These are phyloP conservation scores for Penicillium sp. DNA, from an alignment of 2,329 filamentous ascomycete genomes.

Conservation along the genomic window DNA sequence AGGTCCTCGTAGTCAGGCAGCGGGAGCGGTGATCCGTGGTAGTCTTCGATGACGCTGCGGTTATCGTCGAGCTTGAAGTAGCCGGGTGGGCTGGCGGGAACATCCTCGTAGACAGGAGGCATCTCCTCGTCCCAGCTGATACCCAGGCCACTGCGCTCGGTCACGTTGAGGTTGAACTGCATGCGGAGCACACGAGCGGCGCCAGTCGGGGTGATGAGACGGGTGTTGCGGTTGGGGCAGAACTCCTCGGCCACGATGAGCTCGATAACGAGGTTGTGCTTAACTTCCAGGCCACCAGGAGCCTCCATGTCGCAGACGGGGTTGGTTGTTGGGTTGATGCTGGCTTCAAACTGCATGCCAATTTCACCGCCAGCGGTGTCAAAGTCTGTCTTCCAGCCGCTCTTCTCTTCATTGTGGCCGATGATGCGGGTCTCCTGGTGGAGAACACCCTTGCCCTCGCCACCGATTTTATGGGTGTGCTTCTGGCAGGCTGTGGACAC, in stretches of 20 bases:
- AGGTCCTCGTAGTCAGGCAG: conserved; percentile 49
- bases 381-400: conserved; percentile 86
- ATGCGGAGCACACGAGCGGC: conserved; percentile 88
- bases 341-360: conserved; percentile 74
- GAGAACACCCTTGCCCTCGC: conserved; percentile 67
- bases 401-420: conserved; percentile 77
- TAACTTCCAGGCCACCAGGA: conserved; percentile 72
- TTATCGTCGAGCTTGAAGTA: conserved; percentile 52
- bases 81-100: conserved; percentile 78
- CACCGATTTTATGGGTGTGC: conserved; percentile 67
- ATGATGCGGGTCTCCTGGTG: conserved; percentile 77
- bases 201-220: conserved; percentile 79
- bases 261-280: conserved; percentile 85
- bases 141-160: conserved; percentile 79
- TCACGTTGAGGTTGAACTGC: conserved; percentile 81
- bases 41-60: conserved; percentile 48
- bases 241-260: conserved; percentile 94
- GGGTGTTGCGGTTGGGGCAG: conserved; percentile 66
- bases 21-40: conserved; percentile 43
- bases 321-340: conserved; percentile 60
- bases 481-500: conserved; percentile 77
- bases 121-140: conserved; percentile 97
- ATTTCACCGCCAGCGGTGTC: conserved; percentile 68
- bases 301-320: conserved; percentile 77
- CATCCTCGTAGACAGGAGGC: conserved; percentile 90